Base-by-base conservation (phyloP, 176 grass and related monocot genomes). In the Poa annua region DNA sequence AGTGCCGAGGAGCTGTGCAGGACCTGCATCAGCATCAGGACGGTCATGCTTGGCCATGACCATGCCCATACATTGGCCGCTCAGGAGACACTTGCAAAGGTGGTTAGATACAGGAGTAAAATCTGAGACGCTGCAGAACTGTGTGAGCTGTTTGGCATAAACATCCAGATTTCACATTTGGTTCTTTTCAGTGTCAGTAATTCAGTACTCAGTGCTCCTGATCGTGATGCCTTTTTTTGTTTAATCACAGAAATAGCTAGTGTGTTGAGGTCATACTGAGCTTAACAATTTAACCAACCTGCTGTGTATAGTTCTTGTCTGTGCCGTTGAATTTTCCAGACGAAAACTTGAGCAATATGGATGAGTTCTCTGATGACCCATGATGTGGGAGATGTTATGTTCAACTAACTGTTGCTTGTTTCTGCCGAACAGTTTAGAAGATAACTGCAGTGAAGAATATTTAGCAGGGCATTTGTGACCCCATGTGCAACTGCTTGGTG, bases 11-110 rank as follows among this genome's bases (percentile, higher is more conserved):
- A 99, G 57, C 75, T 99, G 68, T 96, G 96, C 75, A 89, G 96
- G 32, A 99, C 93, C 51, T 99, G 96, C 76, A 89, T 99, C 79
- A 99, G 93, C 80, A 99, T 99, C 71, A 85, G 91, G 54, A 92
- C 91, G 0, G 93, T 99, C 39, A 94, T 99, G 93, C 89, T 99
- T 56, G 93, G 96, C 14, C 96, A 96, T 21, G 85, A 81, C 44
- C 91, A 99, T 82, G 36, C 81, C 29, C 97, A 94, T 20, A 96
- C 93, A 53, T 62, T 99, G 32, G 93, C 93, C 34, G 96, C 89
- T 38, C 96, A 94, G 79, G 96, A 94, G 54, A 94, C 96, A 7
- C 64, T 99, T 2, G 91, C 93, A 1, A 99, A 99, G 83, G 83
- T 96, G 52, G 93, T 99, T 11, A 90, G 93, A 69, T 94, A 83